Evolutionary conservation across 805 yeast genomes (phyloP), one percentile per base, ranked within the genome.

Genomic region (Lipomyces anomalus): DNA sequence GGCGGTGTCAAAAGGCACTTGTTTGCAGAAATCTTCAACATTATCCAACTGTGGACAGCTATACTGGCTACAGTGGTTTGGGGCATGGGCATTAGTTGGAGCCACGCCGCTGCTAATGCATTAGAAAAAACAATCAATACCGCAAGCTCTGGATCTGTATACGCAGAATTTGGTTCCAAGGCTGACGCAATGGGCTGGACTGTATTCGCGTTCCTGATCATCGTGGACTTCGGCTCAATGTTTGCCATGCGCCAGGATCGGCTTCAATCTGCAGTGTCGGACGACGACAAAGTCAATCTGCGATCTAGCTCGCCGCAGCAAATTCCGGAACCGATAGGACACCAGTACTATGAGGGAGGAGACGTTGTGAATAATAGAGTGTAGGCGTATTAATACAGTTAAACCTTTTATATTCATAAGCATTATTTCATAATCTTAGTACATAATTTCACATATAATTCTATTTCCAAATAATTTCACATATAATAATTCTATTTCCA

Each of bases 161-260:
- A 35, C 6, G 53, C 50, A 20, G 22, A 34, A 9, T 38, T 45
- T 9, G 54, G 54, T 6, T 29, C 38, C 20, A 39, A 40, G 37
- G 22, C 40, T 36, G 54, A 50, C 34, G 50, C 53, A 5, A 50
- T 50, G 54, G 48, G 48, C 6, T 50, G 54, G 54, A 41, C 54
- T 6, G 35, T 48, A 3, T 50, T 50, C 20, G 32, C 48, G 23
- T 50, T 50, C 37, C 13, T 44, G 13, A 28, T 46, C 4, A 33
- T 42, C 9, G 32, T 40, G 7, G 44, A 43, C 22, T 42, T 23
- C 18, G 40, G 35, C 3, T 22, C 36, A 11, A 40, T 48, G 30
- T 26, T 26, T 13, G 30, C 30, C 30, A 13, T 13, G 11, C 30
- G 30, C 30, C 11, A 9, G 11, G 30, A 26, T 9, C 30, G 30